These are phyloP conservation scores for Cetradonia linearis DNA, from an alignment of 495 filamentous ascomycete genomes.

Conservation along the genomic window DNA sequence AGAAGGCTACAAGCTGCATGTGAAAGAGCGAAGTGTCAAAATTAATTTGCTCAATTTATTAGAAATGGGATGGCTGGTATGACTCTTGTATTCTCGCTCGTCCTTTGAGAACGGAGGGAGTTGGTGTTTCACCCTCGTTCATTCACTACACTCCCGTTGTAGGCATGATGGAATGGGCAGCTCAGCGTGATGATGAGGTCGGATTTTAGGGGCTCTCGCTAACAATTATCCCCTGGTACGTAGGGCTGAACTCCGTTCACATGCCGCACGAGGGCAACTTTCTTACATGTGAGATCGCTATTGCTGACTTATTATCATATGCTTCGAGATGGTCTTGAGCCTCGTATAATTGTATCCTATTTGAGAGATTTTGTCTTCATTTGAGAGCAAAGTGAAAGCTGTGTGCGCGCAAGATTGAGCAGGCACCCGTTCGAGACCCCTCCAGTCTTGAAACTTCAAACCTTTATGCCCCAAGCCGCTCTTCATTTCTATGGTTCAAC, in stretches of 20 bases:
- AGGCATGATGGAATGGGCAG: background rate
- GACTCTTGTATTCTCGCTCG: background rate
- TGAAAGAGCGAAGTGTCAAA: slow-evolving; percentile 4
- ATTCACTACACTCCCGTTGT: slow-evolving; percentile 10
- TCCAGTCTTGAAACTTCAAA: background rate
- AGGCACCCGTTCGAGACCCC: background rate
- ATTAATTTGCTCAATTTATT: background rate
- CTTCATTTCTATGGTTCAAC: slow-evolving; percentile 6
- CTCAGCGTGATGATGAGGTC: slow-evolving; percentile 11
- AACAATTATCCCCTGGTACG: slow-evolving; percentile 6
- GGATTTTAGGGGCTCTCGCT: slow-evolving; percentile 16
- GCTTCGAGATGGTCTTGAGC: background rate
- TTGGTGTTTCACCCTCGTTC: slow-evolving; percentile 13
- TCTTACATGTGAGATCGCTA: background rate
- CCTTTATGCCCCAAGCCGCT: background rate
- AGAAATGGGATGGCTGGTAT: slow-evolving; percentile 18
- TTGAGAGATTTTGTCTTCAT: too few species aligned
- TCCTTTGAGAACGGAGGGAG: slow-evolving; percentile 10
- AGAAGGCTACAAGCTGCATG: slow-evolving; percentile 8
- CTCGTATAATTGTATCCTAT: background rate
- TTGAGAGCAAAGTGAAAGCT: background rate
- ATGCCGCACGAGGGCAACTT: slow-evolving; percentile 4
- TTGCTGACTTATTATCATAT: background rate
- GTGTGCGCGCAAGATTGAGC: background rate
- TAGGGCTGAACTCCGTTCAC: slow-evolving; percentile 10